A percentile compares a stretch with the other conserved stretches of the same genome.
Evolutionary conservation across 139 green algal species (phyloP).

Genomic region (Tetraselmis chui): DNA sequence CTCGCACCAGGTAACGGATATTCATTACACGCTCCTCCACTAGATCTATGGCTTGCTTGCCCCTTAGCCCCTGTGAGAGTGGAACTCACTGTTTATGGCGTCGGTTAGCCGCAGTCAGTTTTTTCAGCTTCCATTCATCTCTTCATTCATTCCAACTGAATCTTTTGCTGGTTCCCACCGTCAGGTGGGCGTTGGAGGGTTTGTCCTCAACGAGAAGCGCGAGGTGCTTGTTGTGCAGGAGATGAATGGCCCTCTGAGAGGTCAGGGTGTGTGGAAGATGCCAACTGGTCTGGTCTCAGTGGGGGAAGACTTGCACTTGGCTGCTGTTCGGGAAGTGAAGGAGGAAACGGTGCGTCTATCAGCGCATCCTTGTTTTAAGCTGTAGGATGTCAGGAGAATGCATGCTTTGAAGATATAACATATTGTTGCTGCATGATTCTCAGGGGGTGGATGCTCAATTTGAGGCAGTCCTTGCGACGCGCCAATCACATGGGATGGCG

Average conservation of each 20-base stretch:
- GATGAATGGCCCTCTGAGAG: slow-evolving; percentile 55
- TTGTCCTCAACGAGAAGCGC: slow-evolving; percentile 58
- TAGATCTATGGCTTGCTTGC: background rate
- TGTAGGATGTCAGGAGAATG: background rate
- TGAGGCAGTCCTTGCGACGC: slow-evolving; percentile 51
- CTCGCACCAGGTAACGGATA: slow-evolving; percentile 52
- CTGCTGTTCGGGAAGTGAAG: slow-evolving; percentile 57
- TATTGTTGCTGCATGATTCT: background rate
- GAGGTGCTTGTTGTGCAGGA: slow-evolving; percentile 79
- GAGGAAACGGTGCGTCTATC: slow-evolving; percentile 33
- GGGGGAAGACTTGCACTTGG: slow-evolving; percentile 50
- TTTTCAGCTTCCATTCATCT: background rate
- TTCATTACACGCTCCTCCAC: background rate
- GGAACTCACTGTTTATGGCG: too few species aligned
- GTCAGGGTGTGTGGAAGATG: slow-evolving; percentile 76
- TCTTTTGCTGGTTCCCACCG: background rate
- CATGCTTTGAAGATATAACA: background rate
- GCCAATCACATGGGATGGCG: slow-evolving; percentile 70
- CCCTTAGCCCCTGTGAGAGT: background rate
- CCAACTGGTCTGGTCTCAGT: slow-evolving; percentile 50
- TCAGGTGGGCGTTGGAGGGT: slow-evolving; percentile 74
- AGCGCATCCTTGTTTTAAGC: background rate
- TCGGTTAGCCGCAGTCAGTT: too few species aligned
- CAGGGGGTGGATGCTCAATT: slow-evolving; percentile 45
- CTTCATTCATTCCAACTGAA: too few species aligned